Evolutionary conservation across 169 alveolate genomes (phyloP).

Genomic region (Plasmodium fragile): DNA sequence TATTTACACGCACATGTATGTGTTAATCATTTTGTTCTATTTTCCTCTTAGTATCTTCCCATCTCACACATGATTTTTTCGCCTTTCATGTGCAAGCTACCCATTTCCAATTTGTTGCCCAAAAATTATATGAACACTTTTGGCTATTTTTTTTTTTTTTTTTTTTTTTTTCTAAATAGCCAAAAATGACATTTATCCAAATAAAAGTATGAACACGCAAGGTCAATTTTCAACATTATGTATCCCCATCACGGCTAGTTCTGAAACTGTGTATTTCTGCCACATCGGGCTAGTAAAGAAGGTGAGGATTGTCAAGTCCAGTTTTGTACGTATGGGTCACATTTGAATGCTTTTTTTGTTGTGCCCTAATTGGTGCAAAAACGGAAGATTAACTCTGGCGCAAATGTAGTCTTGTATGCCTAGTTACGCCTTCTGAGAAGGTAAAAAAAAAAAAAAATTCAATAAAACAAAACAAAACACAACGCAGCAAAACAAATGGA

Average conservation of each 20-base stretch:
- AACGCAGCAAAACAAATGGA: not conserved
- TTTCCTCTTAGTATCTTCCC: not conserved
- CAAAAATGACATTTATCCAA: not conserved
- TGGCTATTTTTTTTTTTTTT: conserved; percentile 1
- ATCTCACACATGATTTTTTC: not conserved
- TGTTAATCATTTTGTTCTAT: conserved; percentile 1
- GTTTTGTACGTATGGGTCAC: not conserved
- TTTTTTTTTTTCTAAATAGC: conserved; percentile 22
- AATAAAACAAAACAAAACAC: not conserved
- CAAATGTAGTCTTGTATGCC: not conserved
- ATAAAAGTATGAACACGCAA: conserved; percentile 14
- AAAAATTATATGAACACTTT: not conserved
- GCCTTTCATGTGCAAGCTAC: not conserved
- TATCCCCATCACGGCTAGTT: not conserved
- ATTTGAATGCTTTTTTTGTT: not conserved
- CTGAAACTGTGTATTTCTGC: not conserved
- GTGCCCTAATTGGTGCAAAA: not conserved
- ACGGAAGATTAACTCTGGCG: not conserved
- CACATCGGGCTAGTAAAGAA: not conserved
- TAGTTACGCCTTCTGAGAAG: not conserved
- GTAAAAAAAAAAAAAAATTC: not conserved
- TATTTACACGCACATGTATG: not conserved
- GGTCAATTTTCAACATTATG: not conserved
- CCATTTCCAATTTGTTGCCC: conserved; percentile 2
- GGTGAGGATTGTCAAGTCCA: not conserved